Percentiles rank a stretch among this genome's conserved stretches.
phyloP scores from a whole-genome alignment of 768 basidiomycete species.

The Rhodosporidiobolus sp. region DNA sequence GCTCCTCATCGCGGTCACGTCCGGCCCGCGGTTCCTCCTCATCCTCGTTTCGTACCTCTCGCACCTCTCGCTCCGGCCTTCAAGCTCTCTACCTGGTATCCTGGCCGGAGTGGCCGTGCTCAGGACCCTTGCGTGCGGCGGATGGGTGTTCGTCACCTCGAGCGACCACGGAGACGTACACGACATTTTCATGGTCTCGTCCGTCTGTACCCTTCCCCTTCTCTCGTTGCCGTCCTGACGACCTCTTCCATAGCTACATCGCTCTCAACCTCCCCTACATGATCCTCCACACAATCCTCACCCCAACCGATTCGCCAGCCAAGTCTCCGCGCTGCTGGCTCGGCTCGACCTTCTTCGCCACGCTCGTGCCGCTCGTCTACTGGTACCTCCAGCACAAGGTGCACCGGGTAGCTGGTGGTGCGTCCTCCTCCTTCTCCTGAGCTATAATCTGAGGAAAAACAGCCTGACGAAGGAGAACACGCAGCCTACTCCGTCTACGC shows the following conservation, averaged over 20 bases:
- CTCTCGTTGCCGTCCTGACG: not conserved
- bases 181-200: conserved; percentile 77
- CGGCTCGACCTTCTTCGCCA: conserved; percentile 64
- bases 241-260: conserved; percentile 56
- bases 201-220: not conserved
- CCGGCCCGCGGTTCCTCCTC: conserved; percentile 52
- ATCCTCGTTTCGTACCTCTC: conserved; percentile 47
- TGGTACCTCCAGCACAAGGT: conserved; percentile 85
- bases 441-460: not conserved
- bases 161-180: conserved; percentile 77
- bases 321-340: conserved; percentile 55
- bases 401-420: conserved; percentile 71
- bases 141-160: conserved; percentile 86
- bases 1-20: conserved; percentile 77
- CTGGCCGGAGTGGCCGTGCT: conserved; percentile 64
- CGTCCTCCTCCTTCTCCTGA: conserved; percentile 33
- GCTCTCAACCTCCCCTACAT: conserved; percentile 85
- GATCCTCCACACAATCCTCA: conserved; percentile 64
- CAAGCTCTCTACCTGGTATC: conserved; percentile 55
- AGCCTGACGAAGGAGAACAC: not conserved
- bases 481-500: conserved; percentile 82
- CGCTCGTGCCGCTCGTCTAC: conserved; percentile 71
- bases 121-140: conserved; percentile 76
- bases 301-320: conserved; percentile 40
- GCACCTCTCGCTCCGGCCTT: conserved; percentile 39